A percentile compares a stretch with the other conserved stretches of the same genome.
These are phyloP conservation scores for Boletus reticuloceps DNA, from an alignment of 768 basidiomycete genomes.

Conservation along the genomic window DNA sequence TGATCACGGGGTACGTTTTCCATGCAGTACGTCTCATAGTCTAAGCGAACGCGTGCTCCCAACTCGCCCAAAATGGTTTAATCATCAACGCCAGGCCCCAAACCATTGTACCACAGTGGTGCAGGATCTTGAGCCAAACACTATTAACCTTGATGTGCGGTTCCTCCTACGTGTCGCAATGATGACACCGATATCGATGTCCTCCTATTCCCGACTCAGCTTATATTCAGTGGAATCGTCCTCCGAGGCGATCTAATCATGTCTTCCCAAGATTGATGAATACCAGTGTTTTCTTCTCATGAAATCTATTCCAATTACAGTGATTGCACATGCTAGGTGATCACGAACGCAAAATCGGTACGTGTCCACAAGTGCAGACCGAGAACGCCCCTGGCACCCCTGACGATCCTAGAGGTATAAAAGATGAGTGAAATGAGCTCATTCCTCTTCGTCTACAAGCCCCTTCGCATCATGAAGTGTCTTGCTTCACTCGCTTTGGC, in stretches of 20 bases:
- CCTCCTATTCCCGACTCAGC: neutral
- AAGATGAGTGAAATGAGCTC: slow-evolving; percentile 3
- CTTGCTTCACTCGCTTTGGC: slow-evolving; percentile 15
- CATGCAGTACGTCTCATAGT: neutral
- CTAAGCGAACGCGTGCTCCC: too few species aligned
- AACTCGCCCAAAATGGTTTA: too few species aligned
- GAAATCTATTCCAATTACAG: neutral
- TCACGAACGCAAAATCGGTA: slow-evolving; percentile 2
- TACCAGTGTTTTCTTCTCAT: neutral
- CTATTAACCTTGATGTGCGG: too few species aligned
- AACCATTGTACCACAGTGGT: too few species aligned
- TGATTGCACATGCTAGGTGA: slow-evolving; percentile 12
- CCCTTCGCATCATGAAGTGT: slow-evolving; percentile 17
- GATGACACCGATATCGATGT: too few species aligned
- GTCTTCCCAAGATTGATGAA: neutral
- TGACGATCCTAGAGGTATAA: slow-evolving; percentile 4
- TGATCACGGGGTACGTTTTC: neutral
- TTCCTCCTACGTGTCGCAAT: too few species aligned
- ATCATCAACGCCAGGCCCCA: too few species aligned
- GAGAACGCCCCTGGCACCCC: neutral
- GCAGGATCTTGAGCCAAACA: too few species aligned
- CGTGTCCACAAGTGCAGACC: neutral
- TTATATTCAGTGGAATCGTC: too few species aligned
- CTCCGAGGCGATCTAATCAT: neutral
- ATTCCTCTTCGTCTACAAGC: neutral